phyloP scores from a whole-genome alignment of 805 yeast species.

The Ogataea zsoltii region DNA sequence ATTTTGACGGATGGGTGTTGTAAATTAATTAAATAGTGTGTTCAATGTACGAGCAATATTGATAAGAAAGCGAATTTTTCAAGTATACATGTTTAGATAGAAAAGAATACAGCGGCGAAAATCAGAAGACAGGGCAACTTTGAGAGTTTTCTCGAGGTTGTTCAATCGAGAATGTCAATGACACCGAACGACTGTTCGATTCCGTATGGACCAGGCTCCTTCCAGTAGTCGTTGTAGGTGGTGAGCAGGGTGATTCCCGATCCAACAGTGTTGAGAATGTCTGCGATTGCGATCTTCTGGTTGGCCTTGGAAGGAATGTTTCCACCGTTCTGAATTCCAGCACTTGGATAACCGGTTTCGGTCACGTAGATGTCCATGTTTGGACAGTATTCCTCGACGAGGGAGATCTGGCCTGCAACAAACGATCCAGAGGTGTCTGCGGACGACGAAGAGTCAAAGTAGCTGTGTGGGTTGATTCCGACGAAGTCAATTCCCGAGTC shows the following conservation, averaged over 20 bases:
- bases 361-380: conserved; percentile 59
- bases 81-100: neutral
- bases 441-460: conserved; percentile 62
- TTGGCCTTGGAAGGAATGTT: conserved; percentile 71
- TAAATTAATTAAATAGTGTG: too few relatives aligned
- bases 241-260: conserved; percentile 71
- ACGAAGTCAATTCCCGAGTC: conserved; percentile 73
- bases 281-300: conserved; percentile 67
- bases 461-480: conserved; percentile 85
- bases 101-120: conserved; percentile 2
- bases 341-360: conserved; percentile 89
- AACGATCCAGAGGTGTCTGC: conserved; percentile 75
- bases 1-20: conserved; percentile 40
- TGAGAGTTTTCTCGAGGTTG: too few relatives aligned
- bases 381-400: conserved; percentile 58
- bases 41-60: too few relatives aligned
- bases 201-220: conserved; percentile 76
- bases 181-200: conserved; percentile 89
- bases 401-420: conserved; percentile 58
- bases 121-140: too few relatives aligned
- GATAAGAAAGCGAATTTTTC: neutral
- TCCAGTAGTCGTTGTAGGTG: conserved; percentile 87
- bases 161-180: conserved; percentile 35
- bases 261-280: conserved; percentile 59
- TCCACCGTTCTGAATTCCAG: conserved; percentile 68